Evolutionary conservation across 208 protist genomes (phyloP).

Genomic region (Willaertia magna): DNA sequence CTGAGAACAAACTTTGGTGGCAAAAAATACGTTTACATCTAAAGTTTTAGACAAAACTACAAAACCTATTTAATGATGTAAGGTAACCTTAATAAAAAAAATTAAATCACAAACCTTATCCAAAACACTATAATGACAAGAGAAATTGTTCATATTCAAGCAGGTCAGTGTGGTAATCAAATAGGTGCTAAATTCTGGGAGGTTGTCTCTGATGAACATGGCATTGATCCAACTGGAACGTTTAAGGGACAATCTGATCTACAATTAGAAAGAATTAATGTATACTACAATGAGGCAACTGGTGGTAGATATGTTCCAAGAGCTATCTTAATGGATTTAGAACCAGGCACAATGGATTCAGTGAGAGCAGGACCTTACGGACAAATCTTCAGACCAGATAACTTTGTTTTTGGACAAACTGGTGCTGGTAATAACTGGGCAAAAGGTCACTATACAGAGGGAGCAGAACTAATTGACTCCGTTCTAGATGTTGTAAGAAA

Average conservation of each 20-base stretch:
- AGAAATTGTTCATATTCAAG: conserved; percentile 87
- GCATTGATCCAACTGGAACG: conserved; percentile 75
- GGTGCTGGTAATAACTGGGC: conserved; percentile 97
- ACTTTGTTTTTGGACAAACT: conserved; percentile 94
- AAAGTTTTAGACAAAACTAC: too few relatives aligned
- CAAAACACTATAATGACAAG: conserved; percentile 53
- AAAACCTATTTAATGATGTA: too few relatives aligned
- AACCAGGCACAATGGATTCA: conserved; percentile 93
- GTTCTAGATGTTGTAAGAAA: conserved; percentile 93
- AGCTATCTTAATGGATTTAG: conserved; percentile 38
- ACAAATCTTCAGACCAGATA: conserved; percentile 82
- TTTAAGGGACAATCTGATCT: conserved; percentile 79
- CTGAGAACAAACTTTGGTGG: too few relatives aligned
- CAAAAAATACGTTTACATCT: too few relatives aligned
- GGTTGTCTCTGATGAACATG: conserved; percentile 26
- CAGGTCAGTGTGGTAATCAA: conserved; percentile 90
- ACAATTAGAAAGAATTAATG: conserved; percentile 92
- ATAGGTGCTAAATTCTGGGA: conserved; percentile 52
- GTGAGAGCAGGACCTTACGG: conserved; percentile 79
- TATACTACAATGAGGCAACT: conserved; percentile 89
- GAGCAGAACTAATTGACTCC: conserved; percentile 88
- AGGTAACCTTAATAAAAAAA: too few relatives aligned
- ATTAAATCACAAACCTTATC: too few relatives aligned
- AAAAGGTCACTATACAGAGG: conserved; percentile 97
- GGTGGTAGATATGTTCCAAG: conserved; percentile 25